Evolutionary conservation across 441 rosid genomes (phyloP).

Genomic region (Syzygium syzygioides): DNA sequence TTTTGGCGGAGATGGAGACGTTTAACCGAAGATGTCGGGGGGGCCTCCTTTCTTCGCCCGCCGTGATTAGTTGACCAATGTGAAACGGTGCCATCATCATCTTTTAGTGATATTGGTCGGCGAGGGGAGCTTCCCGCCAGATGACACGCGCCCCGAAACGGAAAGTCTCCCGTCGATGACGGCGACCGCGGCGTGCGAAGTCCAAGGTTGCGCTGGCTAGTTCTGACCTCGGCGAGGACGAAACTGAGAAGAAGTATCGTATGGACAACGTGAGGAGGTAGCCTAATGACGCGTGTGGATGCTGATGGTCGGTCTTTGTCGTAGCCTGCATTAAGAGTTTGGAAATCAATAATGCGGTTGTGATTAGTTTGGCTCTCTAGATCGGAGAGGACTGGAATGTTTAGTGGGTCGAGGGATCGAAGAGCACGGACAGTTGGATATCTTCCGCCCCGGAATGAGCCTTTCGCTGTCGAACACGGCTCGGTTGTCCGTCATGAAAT

Average conservation of each 20-base stretch:
- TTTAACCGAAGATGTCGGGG: neutral
- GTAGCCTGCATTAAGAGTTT: conserved; percentile 39
- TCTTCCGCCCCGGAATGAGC: conserved; percentile 71
- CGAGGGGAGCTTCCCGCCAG: neutral
- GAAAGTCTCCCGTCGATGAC: too few species aligned
- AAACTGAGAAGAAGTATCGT: too few species aligned
- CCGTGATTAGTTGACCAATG: neutral
- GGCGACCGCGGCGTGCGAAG: neutral
- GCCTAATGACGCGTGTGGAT: neutral
- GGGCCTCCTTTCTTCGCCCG: neutral
- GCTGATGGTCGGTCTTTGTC: conserved; percentile 3
- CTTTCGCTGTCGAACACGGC: conserved; percentile 77
- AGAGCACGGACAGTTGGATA: conserved; percentile 53
- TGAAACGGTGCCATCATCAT: neutral
- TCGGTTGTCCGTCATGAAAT: conserved; percentile 75
- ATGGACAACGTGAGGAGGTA: neutral
- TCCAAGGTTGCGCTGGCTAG: neutral
- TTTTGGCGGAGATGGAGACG: neutral
- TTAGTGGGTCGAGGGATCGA: neutral
- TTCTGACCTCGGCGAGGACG: neutral
- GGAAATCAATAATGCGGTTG: neutral
- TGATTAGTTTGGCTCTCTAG: neutral
- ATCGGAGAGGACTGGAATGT: neutral
- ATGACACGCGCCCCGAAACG: neutral
- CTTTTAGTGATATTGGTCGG: neutral